Percentiles rank a stretch among this genome's conserved stretches.
Conservation (phyloP, 1,284 basidiomycete genomes). For the Amylostereum chailletii region DNA sequence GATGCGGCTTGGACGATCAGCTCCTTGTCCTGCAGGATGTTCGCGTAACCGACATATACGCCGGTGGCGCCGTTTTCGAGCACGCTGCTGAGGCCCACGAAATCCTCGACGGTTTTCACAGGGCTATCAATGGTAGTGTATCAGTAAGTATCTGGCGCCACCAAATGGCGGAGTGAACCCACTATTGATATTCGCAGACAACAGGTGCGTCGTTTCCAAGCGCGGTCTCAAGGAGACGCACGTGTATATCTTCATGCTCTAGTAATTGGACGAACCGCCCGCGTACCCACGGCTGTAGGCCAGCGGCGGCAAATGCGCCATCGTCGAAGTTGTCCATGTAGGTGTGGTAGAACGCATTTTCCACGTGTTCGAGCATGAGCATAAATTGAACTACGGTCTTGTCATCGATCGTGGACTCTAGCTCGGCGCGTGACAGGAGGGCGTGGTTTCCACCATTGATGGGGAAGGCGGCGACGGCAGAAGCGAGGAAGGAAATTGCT, state of each 20-base stretch:
- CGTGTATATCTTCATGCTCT: slow-evolving; percentile 42
- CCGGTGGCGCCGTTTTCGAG: slow-evolving; percentile 44
- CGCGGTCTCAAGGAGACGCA: slow-evolving; percentile 27
- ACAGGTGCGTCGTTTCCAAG: slow-evolving; percentile 40
- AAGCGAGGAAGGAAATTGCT: no score
- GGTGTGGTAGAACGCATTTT: slow-evolving; percentile 27
- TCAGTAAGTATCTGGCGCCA: background rate
- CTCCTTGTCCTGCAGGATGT: slow-evolving; percentile 24
- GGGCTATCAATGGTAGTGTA: slow-evolving; percentile 26
- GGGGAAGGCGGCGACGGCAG: no score
- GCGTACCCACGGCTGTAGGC: slow-evolving; percentile 32
- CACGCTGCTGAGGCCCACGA: slow-evolving; percentile 39
- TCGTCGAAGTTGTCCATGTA: slow-evolving; percentile 31
- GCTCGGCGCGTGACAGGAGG: no score
- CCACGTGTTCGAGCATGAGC: slow-evolving; percentile 52
- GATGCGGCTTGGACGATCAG: slow-evolving; percentile 24
- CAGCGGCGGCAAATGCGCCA: slow-evolving; percentile 33
- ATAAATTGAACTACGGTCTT: no score
- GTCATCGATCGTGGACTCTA: no score
- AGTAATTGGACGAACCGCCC: slow-evolving; percentile 37
- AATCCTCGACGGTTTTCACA: slow-evolving; percentile 31
- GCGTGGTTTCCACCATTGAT: no score
- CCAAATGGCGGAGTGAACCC: slow-evolving; percentile 14
- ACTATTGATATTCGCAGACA: slow-evolving; percentile 51
- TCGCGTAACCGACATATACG: slow-evolving; percentile 44